Base-by-base conservation (phyloP, 1,139 yeast genomes). In the Suhomyces wounanorum region DNA sequence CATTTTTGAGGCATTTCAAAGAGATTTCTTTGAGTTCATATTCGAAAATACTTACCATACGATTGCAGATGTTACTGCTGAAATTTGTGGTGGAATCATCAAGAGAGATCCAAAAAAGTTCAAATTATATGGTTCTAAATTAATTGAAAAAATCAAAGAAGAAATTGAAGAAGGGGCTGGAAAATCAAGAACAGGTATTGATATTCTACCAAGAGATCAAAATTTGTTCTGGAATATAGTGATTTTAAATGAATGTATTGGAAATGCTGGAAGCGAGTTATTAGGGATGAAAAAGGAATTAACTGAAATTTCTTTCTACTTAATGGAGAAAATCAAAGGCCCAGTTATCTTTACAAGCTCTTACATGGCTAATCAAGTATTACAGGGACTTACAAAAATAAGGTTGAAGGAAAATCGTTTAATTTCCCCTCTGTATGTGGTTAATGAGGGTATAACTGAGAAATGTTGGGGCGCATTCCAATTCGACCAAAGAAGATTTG, bases 91-190 rank as follows among this genome's bases (percentile, higher is more conserved):
- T 13, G 80, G 85, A 1, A 65, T 90, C 33, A 82, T 86, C 6
- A 83, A 83, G 55, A 79, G 89, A 43, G 81, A 85, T 45, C 89
- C 86, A 1, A 61, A 62, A 36, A 60, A 65, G 8, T 81, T 85
- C 55, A 72, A 77, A 2, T 66, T 67, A 39, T 68, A 82, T 39
- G 76, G 81, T 45, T 70, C 73, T 0, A 62, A 75, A 25, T 67
- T 87, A 26, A 72, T 79, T 47, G 75, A 75, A 2, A 79, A 78
- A 52, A 84, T 92, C 35, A 74, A 75, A 45, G 83, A 81, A 28
- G 97, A 94, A 62, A 77, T 94, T 21, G 92, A 87, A 59, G 89
- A 92, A 57, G 89, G 85, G 9, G 97, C 98, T 0, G 98, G 97
- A 1, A 72, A 82, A 1, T 73, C 85, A 0, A 79, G 97, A 62